These are phyloP conservation scores for Ustilago nuda DNA, from an alignment of 1,284 basidiomycete genomes.

Conservation along the genomic window DNA sequence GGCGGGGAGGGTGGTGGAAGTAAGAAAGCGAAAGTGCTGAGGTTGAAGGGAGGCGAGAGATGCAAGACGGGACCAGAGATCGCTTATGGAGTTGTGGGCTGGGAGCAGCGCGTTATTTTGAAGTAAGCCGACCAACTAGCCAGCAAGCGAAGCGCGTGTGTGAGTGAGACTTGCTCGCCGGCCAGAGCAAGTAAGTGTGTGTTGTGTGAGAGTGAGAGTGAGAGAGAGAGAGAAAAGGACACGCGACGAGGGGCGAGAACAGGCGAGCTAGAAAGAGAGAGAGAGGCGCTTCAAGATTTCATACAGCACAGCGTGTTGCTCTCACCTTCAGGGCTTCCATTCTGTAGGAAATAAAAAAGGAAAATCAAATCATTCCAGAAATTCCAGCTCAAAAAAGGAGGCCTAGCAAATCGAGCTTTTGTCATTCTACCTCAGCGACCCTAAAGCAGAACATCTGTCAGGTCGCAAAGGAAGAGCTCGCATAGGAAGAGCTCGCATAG, in stretches of 20 bases:
- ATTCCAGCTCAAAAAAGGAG: neutral
- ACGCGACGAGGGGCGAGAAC: neutral
- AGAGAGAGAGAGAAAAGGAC: neutral
- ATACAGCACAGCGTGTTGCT: neutral
- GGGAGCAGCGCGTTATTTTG: constrained; percentile 7
- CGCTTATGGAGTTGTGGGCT: neutral
- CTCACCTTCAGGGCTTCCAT: neutral
- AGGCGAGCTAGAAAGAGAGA: neutral
- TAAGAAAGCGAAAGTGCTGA: neutral
- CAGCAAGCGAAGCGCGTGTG: constrained; percentile 5
- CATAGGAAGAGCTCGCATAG: too few species aligned
- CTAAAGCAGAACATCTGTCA: too few species aligned
- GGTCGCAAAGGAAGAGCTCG: too few species aligned
- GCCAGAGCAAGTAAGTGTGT: neutral
- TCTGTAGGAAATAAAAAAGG: neutral
- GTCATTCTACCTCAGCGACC: too few species aligned
- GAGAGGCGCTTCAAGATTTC: neutral
- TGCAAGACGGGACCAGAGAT: neutral
- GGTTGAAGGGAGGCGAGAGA: neutral
- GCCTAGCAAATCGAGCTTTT: neutral
- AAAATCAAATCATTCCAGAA: neutral
- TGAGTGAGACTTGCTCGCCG: constrained; percentile 5
- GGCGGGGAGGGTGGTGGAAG: neutral
- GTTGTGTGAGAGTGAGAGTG: neutral
- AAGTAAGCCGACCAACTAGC: neutral